Percentiles rank a stretch among this genome's conserved stretches.
Evolutionary conservation across 2,329 filamentous ascomycete species (phyloP).

Genomic region (Penicillium fuscoglaucum): DNA sequence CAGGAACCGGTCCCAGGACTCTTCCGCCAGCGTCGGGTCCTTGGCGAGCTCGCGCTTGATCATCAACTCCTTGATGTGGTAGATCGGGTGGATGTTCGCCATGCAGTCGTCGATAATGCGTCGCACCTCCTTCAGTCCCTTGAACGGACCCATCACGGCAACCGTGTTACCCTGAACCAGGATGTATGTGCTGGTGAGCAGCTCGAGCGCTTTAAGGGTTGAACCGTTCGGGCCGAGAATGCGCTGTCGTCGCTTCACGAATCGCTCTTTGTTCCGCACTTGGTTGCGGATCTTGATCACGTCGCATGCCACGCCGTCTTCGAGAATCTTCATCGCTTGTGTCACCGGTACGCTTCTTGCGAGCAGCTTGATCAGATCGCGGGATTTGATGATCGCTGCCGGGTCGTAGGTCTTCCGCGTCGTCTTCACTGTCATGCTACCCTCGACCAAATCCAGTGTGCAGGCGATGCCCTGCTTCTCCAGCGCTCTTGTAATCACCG

Average conservation of each 20-base stretch:
- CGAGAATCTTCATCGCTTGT: constrained; percentile 81
- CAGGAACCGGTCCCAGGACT: constrained; percentile 94
- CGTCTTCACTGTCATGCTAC: constrained; percentile 95
- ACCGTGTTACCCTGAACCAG: constrained; percentile 97
- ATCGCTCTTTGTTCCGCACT: constrained; percentile 90
- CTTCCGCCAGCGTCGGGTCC: constrained; percentile 78
- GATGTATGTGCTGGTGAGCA: constrained; percentile 88
- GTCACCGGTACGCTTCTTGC: constrained; percentile 75
- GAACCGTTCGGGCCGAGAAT: constrained; percentile 89
- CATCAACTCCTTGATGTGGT: constrained; percentile 95
- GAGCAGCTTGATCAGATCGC: constrained; percentile 90
- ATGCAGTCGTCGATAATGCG: constrained; percentile 93
- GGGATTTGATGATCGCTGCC: constrained; percentile 86
- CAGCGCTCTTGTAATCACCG: constrained; percentile 80
- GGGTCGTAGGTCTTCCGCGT: constrained; percentile 90
- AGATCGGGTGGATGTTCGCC: constrained; percentile 85
- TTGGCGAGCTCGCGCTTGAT: constrained; percentile 90
- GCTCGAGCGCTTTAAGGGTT: constrained; percentile 89
- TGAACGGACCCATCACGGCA: constrained; percentile 85
- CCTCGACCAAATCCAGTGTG: constrained; percentile 90
- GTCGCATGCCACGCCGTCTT: constrained; percentile 88
- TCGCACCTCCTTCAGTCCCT: constrained; percentile 88
- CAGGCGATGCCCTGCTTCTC: constrained; percentile 88
- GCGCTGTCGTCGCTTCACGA: constrained; percentile 89
- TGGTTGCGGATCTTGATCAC: constrained; percentile 93